Evolutionary conservation across 2,329 filamentous ascomycete species (phyloP).

Genomic region (Cadophora sp.): DNA sequence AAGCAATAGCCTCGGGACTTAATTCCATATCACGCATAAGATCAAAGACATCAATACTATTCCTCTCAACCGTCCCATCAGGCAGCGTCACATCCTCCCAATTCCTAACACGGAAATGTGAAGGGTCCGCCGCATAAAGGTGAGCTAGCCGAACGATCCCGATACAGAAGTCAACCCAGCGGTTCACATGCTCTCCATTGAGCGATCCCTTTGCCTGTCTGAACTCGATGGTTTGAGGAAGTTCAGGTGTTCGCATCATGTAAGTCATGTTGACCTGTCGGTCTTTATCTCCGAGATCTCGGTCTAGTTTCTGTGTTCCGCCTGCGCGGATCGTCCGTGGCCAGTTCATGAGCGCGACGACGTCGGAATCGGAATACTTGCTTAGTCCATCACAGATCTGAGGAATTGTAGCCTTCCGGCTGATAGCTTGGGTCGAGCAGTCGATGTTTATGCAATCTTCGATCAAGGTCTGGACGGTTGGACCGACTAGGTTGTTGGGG

Average conservation of each 20-base stretch:
- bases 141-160: slow-evolving; percentile 35
- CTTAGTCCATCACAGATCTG: not conserved
- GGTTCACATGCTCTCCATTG: slow-evolving; percentile 26
- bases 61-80: not conserved
- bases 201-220: slow-evolving; percentile 38
- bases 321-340: slow-evolving; percentile 12
- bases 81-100: slow-evolving; percentile 17
- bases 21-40: slow-evolving; percentile 34
- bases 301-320: not conserved
- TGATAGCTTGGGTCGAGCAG: slow-evolving; percentile 9
- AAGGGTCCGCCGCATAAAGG: slow-evolving; percentile 27
- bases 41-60: slow-evolving; percentile 27
- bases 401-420: slow-evolving; percentile 3
- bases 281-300: slow-evolving; percentile 22
- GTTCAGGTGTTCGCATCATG: not conserved
- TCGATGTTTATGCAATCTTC: not conserved
- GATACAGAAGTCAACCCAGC: slow-evolving; percentile 40
- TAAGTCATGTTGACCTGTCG: slow-evolving; percentile 35
- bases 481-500: not conserved
- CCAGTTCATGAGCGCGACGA: slow-evolving; percentile 28
- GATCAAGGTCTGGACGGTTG: not conserved
- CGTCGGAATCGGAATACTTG: not conserved
- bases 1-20: slow-evolving; percentile 14
- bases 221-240: slow-evolving; percentile 38
- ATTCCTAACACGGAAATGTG: slow-evolving; percentile 26